Evolutionary conservation across 495 filamentous ascomycete species (phyloP), one percentile per base, ranked within the genome.

Genomic region (Aspergillus coremiiformis): DNA sequence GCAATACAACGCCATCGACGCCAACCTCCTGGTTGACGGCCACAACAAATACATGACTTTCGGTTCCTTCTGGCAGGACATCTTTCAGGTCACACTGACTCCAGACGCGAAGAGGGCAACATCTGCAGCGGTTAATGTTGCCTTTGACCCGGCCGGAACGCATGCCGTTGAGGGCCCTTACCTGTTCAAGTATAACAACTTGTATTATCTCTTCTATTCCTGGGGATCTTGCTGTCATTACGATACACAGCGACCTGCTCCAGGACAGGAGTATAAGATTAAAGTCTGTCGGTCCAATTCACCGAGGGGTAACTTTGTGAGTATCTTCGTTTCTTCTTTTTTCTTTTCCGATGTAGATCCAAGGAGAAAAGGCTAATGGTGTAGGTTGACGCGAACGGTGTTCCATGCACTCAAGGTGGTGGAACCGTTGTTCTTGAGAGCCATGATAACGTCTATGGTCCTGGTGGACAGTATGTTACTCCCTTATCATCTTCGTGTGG

Each of bases 1-100:
- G 4, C 55, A 65, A 1, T 89, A 86, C 70, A 89, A 90, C 58
- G 82, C 85, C 21, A 91, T 91, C 55, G 87, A 91, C 58, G 63
- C 70, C 0, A 87, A 85, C 56, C 62, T 88, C 0, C 64, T 88
- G 52, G 69, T 67, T 3, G 64, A 63, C 6, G 69, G 66, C 11
- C 71, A 71, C 7, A 69, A 57, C 0, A 79, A 79, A 44, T 79
- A 78, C 51, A 69, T 90, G 55, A 81, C 73, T 42, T 91, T 86
- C 44, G 86, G 86, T 0, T 81, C 77, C 6, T 91, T 86, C 68
- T 91, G 85, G 85, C 66, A 71, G 5, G 81, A 84, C 54, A 71
- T 88, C 44, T 83, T 81, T 64, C 84, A 87, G 58, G 82, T 80
- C 3, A 57, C 73, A 5, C 76, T 88, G 75, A 73, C 62, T 27